These are phyloP conservation scores for Coriaria nepalensis DNA, from an alignment of 306 rosid genomes.

Conservation along the genomic window DNA sequence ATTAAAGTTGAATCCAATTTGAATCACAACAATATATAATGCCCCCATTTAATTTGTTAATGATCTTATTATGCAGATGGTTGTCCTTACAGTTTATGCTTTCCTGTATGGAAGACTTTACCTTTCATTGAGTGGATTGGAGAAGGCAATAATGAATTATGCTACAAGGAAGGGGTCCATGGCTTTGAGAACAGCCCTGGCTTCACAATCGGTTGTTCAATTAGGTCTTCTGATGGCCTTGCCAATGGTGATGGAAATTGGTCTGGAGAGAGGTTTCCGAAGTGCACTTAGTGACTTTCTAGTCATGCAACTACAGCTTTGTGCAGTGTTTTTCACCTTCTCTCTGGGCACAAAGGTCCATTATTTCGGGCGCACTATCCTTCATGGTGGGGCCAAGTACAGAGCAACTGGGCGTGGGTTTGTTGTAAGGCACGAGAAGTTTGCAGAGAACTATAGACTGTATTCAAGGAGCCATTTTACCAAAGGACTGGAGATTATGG, in stretches of 20 bases:
- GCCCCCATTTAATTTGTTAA: constrained; percentile 1
- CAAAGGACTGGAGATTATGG: constrained; percentile 70
- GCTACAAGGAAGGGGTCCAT: constrained; percentile 53
- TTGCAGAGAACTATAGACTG: constrained; percentile 86
- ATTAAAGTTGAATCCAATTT: too few relatives aligned
- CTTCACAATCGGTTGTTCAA: constrained; percentile 80
- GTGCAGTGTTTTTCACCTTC: constrained; percentile 92
- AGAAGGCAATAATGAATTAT: constrained; percentile 46
- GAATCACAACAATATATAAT: too few relatives aligned
- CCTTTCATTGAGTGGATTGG: constrained; percentile 85
- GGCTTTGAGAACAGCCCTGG: constrained; percentile 55
- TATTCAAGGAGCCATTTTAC: constrained; percentile 94
- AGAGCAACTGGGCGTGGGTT: constrained; percentile 99
- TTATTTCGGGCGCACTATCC: constrained; percentile 82
- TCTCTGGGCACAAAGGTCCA: constrained; percentile 84
- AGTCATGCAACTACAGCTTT: constrained; percentile 89
- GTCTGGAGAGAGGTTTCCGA: constrained; percentile 93
- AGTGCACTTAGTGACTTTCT: constrained; percentile 69
- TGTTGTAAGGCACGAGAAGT: constrained; percentile 90
- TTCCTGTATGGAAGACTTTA: constrained; percentile 82
- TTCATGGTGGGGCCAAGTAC: constrained; percentile 92
- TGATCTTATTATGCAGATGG: constrained; percentile 40
- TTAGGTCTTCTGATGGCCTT: constrained; percentile 71
- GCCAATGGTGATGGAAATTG: constrained; percentile 98
- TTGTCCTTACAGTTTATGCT: constrained; percentile 57